These are phyloP conservation scores for Xerocomellus chrysenteron DNA, from an alignment of 768 basidiomycete species.

Conservation along the genomic window DNA sequence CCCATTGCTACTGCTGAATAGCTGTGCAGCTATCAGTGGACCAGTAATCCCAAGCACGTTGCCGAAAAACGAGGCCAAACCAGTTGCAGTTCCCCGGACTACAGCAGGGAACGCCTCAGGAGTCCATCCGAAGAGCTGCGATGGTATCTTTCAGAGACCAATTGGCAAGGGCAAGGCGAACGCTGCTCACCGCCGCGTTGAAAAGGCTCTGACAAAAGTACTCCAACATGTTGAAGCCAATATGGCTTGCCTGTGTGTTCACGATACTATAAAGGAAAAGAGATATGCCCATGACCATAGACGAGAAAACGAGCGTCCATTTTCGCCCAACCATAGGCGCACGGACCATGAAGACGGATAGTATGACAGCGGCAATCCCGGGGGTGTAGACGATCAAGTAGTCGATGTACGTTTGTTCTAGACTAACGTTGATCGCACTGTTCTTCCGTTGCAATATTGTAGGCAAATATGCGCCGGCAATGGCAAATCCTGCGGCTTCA, in stretches of 20 bases:
- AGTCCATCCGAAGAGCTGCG: conserved; percentile 15
- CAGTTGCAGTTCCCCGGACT: conserved; percentile 14
- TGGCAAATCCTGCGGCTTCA: not conserved
- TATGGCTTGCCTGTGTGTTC: conserved; percentile 10
- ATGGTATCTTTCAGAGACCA: not conserved
- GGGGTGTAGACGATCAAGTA: conserved; percentile 11
- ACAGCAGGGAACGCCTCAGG: conserved; percentile 16
- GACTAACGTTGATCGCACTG: conserved; percentile 1
- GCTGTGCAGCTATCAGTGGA: not conserved
- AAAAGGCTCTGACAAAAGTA: conserved; percentile 14
- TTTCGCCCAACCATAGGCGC: conserved; percentile 14
- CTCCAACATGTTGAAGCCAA: conserved; percentile 10
- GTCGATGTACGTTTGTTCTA: conserved; percentile 10
- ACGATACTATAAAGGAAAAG: conserved; percentile 11
- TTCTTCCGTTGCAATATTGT: conserved; percentile 17
- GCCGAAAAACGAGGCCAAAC: conserved; percentile 5
- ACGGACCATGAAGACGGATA: conserved; percentile 13
- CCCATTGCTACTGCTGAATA: conserved; percentile 6
- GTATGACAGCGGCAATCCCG: conserved; percentile 1
- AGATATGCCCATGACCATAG: conserved; percentile 3
- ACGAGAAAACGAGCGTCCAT: conserved; percentile 18
- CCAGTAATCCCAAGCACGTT: conserved; percentile 1
- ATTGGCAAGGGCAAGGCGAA: not conserved
- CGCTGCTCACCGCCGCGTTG: conserved; percentile 1
- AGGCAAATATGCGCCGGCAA: conserved; percentile 4